Percentiles rank a stretch among this genome's conserved stretches.
Evolutionary conservation across 2,329 filamentous ascomycete genomes (phyloP).

Genomic region (Beauveria asiatica): DNA sequence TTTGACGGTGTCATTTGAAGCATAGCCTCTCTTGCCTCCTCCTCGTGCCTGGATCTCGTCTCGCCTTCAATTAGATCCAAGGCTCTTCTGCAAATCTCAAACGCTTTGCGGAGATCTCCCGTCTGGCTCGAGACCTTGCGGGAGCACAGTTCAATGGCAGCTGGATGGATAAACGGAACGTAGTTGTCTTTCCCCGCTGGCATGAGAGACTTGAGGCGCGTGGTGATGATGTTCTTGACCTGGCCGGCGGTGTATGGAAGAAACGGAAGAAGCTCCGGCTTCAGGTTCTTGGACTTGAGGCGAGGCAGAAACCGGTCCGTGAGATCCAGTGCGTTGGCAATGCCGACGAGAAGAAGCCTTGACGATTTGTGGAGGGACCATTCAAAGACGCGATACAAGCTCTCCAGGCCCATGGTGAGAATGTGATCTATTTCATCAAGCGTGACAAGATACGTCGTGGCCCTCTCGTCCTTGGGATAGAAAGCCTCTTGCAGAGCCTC

Average conservation of each 20-base stretch:
- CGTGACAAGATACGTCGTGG: constrained; percentile 67
- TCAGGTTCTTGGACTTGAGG: constrained; percentile 85
- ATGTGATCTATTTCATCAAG: constrained; percentile 95
- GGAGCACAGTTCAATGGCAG: constrained; percentile 86
- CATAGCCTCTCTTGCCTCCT: constrained; percentile 47
- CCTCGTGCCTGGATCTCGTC: constrained; percentile 64
- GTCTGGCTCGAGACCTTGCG: constrained; percentile 93
- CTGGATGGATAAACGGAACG: constrained; percentile 85
- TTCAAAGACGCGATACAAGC: constrained; percentile 90
- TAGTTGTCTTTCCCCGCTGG: constrained; percentile 49
- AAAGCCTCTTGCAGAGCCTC: constrained; percentile 64
- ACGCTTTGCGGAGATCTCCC: constrained; percentile 88
- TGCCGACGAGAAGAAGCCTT: constrained; percentile 75
- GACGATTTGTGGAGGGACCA: constrained; percentile 84
- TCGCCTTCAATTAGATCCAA: constrained; percentile 85
- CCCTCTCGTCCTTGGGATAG: constrained; percentile 47
- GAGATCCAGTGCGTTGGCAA: constrained; percentile 91
- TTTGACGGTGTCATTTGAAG: constrained; percentile 61
- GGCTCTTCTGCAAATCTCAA: constrained; percentile 84
- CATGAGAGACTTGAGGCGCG: constrained; percentile 69
- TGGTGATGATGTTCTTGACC: constrained; percentile 78
- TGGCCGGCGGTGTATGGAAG: constrained; percentile 84
- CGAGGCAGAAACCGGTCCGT: constrained; percentile 92
- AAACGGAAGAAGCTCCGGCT: constrained; percentile 83
- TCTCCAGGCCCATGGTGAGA: constrained; percentile 77